Evolutionary conservation across 768 basidiomycete genomes (phyloP), one percentile per base, ranked within the genome.

Genomic region (Fibroporia radiculosa): DNA sequence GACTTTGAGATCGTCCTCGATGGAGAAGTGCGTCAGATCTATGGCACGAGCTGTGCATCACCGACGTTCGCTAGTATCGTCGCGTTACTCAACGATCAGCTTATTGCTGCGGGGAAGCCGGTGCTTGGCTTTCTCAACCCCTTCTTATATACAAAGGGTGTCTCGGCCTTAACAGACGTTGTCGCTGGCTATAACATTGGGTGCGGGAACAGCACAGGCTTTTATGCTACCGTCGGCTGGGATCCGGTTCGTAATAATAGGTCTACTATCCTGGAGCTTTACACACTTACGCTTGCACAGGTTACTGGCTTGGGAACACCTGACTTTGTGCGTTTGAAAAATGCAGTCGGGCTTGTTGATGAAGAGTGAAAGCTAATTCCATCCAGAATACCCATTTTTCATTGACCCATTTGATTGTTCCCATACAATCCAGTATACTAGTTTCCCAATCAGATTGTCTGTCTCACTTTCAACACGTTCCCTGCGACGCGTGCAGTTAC

Each of bases 281-380:
- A 18, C 6, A 6, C 8, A 7, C 28, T 32, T 27, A 42, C 41
- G 14, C 13, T 26, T 16, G 3, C 24, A 8, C 7, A 75, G 73
- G 70, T 80, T 42, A 82, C 78, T 29, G 78, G 78, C 10, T 62
- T 78, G 20, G 80, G 80, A 1, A 80, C 78, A 2, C 79, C 79
- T 12, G 70, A 81, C 55, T 82, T 80, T 57, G 54, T 64, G 13
- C 50, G 55, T 45, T 34, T 66, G 42, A 55, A n/a, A 4, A 13
- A 11, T 7, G 39, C 39, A 13, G 39, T 26, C 4, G 39, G 39
- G 10, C 38, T 39, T n/a, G n/a, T n/a, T n/a, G n/a, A n/a, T n/a
- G n/a, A n/a, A n/a, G n/a, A n/a, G n/a, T n/a, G n/a, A n/a, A n/a
- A n/a, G n/a, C n/a, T n/a, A n/a, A n/a, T n/a, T n/a, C n/a, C n/a